phyloP scores from a whole-genome alignment of 2,329 filamentous ascomycete genomes.

The Alternaria ventricosa region DNA sequence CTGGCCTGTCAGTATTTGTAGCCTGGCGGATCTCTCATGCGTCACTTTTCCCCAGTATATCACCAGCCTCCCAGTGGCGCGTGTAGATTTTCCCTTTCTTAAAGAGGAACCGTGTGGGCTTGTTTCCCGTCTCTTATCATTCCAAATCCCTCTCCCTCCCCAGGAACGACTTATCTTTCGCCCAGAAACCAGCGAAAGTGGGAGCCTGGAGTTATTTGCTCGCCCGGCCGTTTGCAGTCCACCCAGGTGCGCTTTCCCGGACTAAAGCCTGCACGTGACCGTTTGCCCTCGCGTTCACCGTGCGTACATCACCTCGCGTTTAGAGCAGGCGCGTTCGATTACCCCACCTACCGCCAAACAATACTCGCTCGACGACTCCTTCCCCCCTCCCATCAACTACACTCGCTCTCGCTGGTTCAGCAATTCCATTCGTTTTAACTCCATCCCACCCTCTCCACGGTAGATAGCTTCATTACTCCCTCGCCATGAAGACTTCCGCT shows the following conservation, averaged over 20 bases:
- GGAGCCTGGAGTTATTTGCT: neutral
- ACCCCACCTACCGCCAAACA: neutral
- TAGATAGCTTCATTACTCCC: neutral
- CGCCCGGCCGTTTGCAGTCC: neutral
- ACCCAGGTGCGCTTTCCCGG: neutral
- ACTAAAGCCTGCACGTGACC: neutral
- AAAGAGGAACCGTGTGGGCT: constrained; percentile 3
- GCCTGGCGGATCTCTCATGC: constrained; percentile 26
- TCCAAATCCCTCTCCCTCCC: neutral
- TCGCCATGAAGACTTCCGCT: constrained; percentile 29
- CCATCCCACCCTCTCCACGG: neutral
- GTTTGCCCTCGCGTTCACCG: neutral
- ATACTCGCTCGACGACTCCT: neutral
- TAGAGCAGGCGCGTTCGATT: neutral
- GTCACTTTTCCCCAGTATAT: constrained; percentile 20
- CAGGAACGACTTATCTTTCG: neutral
- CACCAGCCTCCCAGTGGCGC: constrained; percentile 8
- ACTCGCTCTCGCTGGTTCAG: neutral
- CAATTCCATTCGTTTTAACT: neutral
- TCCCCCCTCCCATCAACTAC: neutral
- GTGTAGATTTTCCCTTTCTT: constrained; percentile 2
- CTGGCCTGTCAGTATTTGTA: constrained; percentile 35
- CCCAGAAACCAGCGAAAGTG: neutral
- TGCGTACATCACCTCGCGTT: neutral
- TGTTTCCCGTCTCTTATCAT: neutral